Evolutionary conservation across 495 filamentous ascomycete genomes (phyloP).

Genomic region (Chaetomium tenue): DNA sequence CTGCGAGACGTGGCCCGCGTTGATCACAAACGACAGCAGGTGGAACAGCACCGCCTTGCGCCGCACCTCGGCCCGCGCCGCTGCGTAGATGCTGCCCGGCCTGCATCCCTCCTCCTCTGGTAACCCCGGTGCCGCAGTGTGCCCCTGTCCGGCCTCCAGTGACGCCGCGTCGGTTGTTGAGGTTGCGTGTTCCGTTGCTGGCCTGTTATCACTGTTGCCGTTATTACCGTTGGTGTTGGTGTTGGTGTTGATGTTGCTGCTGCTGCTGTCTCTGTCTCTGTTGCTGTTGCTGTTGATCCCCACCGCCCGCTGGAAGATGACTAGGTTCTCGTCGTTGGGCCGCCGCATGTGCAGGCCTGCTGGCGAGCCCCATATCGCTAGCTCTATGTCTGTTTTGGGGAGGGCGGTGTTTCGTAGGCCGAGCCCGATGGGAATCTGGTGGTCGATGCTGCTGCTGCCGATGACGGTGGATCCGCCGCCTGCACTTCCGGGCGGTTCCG

Average conservation of each 20-base stretch:
- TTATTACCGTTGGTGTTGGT: no score
- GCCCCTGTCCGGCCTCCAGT: slow-evolving; percentile 43
- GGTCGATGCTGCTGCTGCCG: not conserved
- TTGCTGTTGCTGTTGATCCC: slow-evolving; percentile 39
- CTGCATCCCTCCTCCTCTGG: slow-evolving; percentile 34
- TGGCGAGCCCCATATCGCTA: slow-evolving; percentile 41
- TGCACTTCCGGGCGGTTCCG: not conserved
- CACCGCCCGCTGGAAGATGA: slow-evolving; percentile 44
- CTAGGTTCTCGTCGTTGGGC: slow-evolving; percentile 47
- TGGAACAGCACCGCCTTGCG: slow-evolving; percentile 31
- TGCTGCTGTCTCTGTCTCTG: no score
- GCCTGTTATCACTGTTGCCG: no score
- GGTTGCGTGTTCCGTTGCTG: no score
- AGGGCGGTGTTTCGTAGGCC: not conserved
- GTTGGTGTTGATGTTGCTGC: no score
- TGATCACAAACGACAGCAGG: slow-evolving; percentile 37
- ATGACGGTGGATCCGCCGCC: not conserved
- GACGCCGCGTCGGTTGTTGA: slow-evolving; percentile 28
- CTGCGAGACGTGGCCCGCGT: slow-evolving; percentile 41
- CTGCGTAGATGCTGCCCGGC: slow-evolving; percentile 45
- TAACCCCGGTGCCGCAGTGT: not conserved
- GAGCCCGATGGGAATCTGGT: not conserved
- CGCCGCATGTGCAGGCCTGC: slow-evolving; percentile 41
- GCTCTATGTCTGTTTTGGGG: slow-evolving; percentile 27
- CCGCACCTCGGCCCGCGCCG: slow-evolving; percentile 33